Evolutionary conservation across 169 alveolate species (phyloP), one percentile per base, ranked within the genome.

Genomic region (Cryptosporidium muris): DNA sequence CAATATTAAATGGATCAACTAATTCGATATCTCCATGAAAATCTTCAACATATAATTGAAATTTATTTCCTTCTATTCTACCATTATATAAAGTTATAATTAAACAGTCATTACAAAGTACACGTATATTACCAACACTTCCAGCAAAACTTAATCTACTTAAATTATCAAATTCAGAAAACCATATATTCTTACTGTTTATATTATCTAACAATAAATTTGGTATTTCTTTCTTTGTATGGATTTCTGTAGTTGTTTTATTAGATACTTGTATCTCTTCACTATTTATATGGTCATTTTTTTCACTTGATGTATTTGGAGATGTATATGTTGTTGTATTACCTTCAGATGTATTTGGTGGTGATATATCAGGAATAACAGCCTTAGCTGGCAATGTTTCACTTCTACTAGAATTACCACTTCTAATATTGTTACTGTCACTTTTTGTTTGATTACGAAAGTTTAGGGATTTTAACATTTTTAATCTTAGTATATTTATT

Each of bases 401-500:
- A 25, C 25, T 25, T 25, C 25, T 25, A 25, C 25, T 25, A 25
- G 25, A 25, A 25, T 25, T 25, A 25, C 25, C 25, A 25, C 25
- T 25, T 25, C 25, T 25, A 47, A n/a, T 47, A 3, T 74, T 68
- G 25, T 56, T 45, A 14, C 48, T 74, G 38, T 74, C 60, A 11
- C 58, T 38, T 34, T 74, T 74, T 16, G 47, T 45, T 45, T 74
- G 85, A 58, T 74, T 74, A 58, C 63, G 40, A 16, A 74, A 74
- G 25, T 62, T 47, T 45, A 74, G 34, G 38, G 65, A 60, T 40
- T 64, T 11, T 25, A 74, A 42, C 60, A 74, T 37, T 25, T 25
- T 25, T 25, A 25, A 25, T 25, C 25, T 25, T 25, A 25, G 25
- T 25, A 25, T 25, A 25, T 25, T 25, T 25, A 25, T 25, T 25